These are phyloP conservation scores for Rhododendron kiyosumense DNA, from an alignment of 148 eudicot genomes.

Conservation along the genomic window DNA sequence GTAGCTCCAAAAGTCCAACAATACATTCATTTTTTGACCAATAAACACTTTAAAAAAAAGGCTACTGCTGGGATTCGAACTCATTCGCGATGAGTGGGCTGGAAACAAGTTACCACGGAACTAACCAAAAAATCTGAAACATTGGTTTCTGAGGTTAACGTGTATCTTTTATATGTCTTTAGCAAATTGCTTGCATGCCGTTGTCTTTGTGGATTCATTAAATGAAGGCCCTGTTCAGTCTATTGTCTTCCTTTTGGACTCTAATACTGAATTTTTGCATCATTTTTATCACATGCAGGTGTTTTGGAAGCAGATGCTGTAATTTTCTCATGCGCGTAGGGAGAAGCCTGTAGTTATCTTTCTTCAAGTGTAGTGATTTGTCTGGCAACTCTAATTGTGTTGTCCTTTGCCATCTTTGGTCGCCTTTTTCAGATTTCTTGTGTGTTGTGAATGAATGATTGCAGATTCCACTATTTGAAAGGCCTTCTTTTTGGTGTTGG, in stretches of 20 bases:
- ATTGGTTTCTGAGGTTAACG: background rate
- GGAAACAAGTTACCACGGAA: too few species aligned
- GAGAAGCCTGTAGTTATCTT: background rate
- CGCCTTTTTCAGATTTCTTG: background rate
- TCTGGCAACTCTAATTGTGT: background rate
- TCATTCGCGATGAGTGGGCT: too few species aligned
- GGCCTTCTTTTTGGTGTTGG: background rate
- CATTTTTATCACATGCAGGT: constrained; percentile 11
- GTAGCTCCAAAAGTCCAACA: too few species aligned
- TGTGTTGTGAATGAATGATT: background rate
- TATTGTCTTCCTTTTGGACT: background rate
- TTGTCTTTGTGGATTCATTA: background rate
- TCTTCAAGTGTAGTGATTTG: background rate
- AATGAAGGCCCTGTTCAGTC: background rate
- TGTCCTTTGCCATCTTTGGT: background rate
- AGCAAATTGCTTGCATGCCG: background rate
- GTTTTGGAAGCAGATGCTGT: background rate
- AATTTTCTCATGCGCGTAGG: background rate
- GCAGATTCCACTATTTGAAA: background rate
- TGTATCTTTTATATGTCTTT: background rate
- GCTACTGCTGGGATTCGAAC: too few species aligned
- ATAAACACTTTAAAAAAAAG: too few species aligned
- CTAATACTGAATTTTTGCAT: background rate
- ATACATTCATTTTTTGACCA: too few species aligned
- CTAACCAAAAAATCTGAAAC: too few species aligned